These are phyloP conservation scores for Candida morakotiae DNA, from an alignment of 805 yeast species.

Conservation along the genomic window DNA sequence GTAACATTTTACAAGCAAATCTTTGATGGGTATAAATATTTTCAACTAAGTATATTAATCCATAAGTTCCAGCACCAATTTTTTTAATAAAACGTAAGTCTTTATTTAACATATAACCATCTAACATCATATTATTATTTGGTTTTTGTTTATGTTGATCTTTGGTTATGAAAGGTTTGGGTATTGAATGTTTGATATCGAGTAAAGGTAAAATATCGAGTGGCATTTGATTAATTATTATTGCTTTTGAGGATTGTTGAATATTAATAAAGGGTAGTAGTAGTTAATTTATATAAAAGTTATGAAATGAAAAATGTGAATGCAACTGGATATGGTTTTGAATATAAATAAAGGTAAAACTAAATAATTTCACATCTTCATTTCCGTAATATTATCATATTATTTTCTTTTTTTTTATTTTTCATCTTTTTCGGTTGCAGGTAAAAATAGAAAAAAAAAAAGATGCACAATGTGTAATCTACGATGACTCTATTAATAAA, in stretches of 20 bases:
- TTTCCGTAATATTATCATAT: neutral
- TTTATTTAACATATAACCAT: slow-evolving; percentile 23
- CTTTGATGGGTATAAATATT: slow-evolving; percentile 47
- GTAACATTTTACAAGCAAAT: slow-evolving; percentile 70
- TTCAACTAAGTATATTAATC: slow-evolving; percentile 68
- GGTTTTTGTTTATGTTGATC: slow-evolving; percentile 3
- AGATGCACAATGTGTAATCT: neutral
- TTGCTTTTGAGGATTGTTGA: too few relatives aligned
- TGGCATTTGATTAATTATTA: slow-evolving; percentile 8
- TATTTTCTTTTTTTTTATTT: neutral
- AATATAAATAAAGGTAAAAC: too few relatives aligned
- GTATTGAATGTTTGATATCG: slow-evolving; percentile 6
- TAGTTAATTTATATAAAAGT: too few relatives aligned
- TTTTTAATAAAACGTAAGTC: slow-evolving; percentile 43
- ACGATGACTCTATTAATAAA: too few relatives aligned
- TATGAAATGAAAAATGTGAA: too few relatives aligned
- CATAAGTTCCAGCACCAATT: slow-evolving; percentile 85
- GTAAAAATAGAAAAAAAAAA: neutral
- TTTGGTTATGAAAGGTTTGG: slow-evolving; percentile 4
- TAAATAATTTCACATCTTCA: too few relatives aligned
- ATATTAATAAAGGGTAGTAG: too few relatives aligned
- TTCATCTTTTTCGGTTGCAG: slow-evolving; percentile 1
- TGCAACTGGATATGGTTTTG: too few relatives aligned
- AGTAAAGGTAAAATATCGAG: slow-evolving; percentile 12
- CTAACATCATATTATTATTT: slow-evolving; percentile 10